Conservation (phyloP, 1,284 basidiomycete genomes). For the Trametes polyzona region DNA sequence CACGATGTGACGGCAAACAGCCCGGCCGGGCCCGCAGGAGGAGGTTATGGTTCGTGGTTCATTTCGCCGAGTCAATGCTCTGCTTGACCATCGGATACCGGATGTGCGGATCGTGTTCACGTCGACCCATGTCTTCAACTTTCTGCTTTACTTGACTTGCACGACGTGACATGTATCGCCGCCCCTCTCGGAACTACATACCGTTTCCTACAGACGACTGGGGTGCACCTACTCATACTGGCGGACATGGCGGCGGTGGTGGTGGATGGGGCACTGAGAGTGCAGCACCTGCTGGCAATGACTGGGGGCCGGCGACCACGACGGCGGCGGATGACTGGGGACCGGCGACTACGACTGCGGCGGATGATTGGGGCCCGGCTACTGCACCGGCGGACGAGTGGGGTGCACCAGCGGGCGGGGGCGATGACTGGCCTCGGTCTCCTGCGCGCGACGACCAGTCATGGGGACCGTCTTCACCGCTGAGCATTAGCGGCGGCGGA, state of each 20-base stretch:
- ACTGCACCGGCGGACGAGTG: conserved; percentile 1
- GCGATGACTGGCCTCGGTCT: conserved; percentile 4
- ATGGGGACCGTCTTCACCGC: conserved; percentile 8
- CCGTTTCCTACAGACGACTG: conserved; percentile 24
- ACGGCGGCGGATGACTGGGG: conserved; percentile 8
- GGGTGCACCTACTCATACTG: conserved; percentile 20
- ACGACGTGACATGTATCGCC: conserved; percentile 18
- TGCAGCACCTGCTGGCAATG: conserved; percentile 4
- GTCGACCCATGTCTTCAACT: not conserved
- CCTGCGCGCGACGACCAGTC: not conserved
- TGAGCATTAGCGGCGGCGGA: not conserved
- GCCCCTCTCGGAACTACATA: conserved; percentile 20
- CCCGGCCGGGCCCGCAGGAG: conserved; percentile 12
- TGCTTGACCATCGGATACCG: conserved; percentile 2
- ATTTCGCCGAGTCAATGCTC: conserved; percentile 3
- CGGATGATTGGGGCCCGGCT: not conserved
- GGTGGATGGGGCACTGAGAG: conserved; percentile 21
- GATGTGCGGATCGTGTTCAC: conserved; percentile 2
- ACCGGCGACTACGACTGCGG: conserved; percentile 4
- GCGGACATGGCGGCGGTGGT: conserved; percentile 17
- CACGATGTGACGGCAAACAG: conserved; percentile 15
- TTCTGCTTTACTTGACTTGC: not conserved
- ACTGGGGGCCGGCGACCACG: conserved; percentile 6
- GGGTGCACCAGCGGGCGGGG: conserved; percentile 9
- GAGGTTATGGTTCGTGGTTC: conserved; percentile 21